Evolutionary conservation across 1,284 basidiomycete genomes (phyloP).

Genomic region (Microbotryum scabiosae): DNA sequence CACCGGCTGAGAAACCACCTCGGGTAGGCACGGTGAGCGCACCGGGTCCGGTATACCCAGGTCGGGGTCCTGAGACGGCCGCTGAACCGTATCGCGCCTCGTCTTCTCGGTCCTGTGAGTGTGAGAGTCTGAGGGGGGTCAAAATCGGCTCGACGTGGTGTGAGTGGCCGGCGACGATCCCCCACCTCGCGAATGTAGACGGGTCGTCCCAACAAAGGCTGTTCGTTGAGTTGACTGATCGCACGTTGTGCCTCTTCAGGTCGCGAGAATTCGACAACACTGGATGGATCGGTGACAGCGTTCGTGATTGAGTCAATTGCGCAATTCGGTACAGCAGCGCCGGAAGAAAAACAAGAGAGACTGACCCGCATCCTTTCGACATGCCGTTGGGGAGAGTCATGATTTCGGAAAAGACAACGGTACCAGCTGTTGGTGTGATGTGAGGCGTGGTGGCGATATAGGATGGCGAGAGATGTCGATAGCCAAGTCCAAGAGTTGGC

Average conservation of each 20-base stretch:
- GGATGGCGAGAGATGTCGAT: neutral
- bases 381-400: slow-evolving; percentile 90
- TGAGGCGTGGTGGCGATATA: slow-evolving; percentile 1
- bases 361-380: slow-evolving; percentile 96
- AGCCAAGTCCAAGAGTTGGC: neutral
- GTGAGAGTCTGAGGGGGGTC: neutral
- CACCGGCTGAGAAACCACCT: slow-evolving; percentile 12
- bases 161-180: neutral
- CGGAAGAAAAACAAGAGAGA: slow-evolving; percentile 4
- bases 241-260: slow-evolving; percentile 76
- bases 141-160: neutral
- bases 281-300: slow-evolving; percentile 37
- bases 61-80: slow-evolving; percentile 55
- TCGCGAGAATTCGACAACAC: slow-evolving; percentile 84
- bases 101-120: slow-evolving; percentile 78
- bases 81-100: slow-evolving; percentile 89
- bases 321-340: neutral
- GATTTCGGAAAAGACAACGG: slow-evolving; percentile 98
- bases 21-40: slow-evolving; percentile 49
- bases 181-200: slow-evolving; percentile 91
- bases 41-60: slow-evolving; percentile 30
- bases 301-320: neutral
- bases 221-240: slow-evolving; percentile 78
- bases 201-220: slow-evolving; percentile 75
- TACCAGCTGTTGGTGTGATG: slow-evolving; percentile 27